Conservation (phyloP, 1,139 yeast species). For the Pneumocystis carinii region DNA sequence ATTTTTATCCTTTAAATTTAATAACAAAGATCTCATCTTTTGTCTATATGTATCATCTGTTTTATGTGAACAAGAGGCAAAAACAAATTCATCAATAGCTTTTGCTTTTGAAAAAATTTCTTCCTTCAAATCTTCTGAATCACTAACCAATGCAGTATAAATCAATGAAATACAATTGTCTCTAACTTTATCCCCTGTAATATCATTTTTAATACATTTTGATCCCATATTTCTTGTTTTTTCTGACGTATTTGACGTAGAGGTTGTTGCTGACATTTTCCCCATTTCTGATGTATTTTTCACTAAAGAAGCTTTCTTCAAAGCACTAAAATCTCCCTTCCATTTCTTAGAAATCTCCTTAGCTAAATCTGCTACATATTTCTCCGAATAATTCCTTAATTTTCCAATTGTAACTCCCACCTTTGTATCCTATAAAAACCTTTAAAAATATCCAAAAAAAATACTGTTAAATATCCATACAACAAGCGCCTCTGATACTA, state of each 20-base stretch:
- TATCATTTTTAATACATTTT: constrained; percentile 59
- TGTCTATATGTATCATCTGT: constrained; percentile 49
- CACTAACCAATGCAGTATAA: constrained; percentile 79
- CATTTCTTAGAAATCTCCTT: constrained; percentile 71
- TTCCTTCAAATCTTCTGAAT: constrained; percentile 39
- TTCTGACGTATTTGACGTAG: constrained; percentile 8
- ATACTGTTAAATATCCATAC: constrained; percentile 22
- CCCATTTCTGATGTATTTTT: constrained; percentile 11
- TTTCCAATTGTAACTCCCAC: constrained; percentile 96
- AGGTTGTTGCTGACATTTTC: constrained; percentile 3
- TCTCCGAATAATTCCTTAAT: constrained; percentile 52
- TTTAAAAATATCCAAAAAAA: background rate
- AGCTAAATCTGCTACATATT: constrained; percentile 54
- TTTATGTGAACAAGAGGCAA: constrained; percentile 32
- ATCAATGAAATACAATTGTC: constrained; percentile 72
- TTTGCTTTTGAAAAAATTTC: constrained; percentile 53
- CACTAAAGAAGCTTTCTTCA: constrained; percentile 31
- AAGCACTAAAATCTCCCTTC: constrained; percentile 79
- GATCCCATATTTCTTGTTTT: constrained; percentile 46
- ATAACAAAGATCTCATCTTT: constrained; percentile 65
- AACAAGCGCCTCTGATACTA: constrained; percentile 73
- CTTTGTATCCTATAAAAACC: constrained; percentile 47
- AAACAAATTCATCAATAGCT: constrained; percentile 61
- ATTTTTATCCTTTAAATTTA: constrained; percentile 75
- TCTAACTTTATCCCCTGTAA: constrained; percentile 64